A percentile compares a stretch with the other conserved stretches of the same genome.
Conservation (phyloP, 352 stramenopile species). For the Globisporangium cylindrosporum region DNA sequence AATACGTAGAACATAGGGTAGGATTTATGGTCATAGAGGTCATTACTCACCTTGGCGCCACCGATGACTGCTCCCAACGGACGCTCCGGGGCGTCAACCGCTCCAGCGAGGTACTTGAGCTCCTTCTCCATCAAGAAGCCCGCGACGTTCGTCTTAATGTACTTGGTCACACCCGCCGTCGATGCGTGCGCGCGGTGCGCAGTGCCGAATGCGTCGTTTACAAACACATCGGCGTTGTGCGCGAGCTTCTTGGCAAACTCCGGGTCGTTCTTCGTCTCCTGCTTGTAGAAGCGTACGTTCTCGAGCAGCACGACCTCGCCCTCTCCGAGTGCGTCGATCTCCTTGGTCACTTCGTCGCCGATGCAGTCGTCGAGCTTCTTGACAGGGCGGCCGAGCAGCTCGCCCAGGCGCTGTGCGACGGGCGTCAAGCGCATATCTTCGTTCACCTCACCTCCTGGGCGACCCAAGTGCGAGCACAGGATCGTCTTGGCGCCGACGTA, state of each 20-base stretch:
- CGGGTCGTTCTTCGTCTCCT: constrained; percentile 96
- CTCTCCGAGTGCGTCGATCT: constrained; percentile 80
- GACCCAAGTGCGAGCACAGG: constrained; percentile 96
- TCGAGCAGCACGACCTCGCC: constrained; percentile 93
- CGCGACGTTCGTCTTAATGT: constrained; percentile 90
- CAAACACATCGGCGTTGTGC: constrained; percentile 92
- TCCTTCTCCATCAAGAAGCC: constrained; percentile 98
- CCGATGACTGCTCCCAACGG: constrained; percentile 95
- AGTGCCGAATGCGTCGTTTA: constrained; percentile 98
- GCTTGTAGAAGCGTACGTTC: constrained; percentile 97
- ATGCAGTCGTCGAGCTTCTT: constrained; percentile 96
- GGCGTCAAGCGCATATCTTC: constrained; percentile 85
- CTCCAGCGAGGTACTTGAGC: constrained; percentile 93
- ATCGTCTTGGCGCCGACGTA: constrained; percentile 93
- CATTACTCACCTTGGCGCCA: constrained; percentile 89
- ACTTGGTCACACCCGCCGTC: constrained; percentile 96
- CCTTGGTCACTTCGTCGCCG: constrained; percentile 83
- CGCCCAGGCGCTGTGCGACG: constrained; percentile 90
- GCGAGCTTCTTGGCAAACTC: constrained; percentile 95
- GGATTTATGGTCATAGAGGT: neutral
- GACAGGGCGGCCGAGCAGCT: constrained; percentile 91
- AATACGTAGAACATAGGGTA: neutral
- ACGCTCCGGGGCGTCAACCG: constrained; percentile 86
- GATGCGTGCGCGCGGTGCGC: constrained; percentile 97
- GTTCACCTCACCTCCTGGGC: constrained; percentile 91